phyloP scores from a whole-genome alignment of 2,329 filamentous ascomycete species.

The Metarhizium robertsii region DNA sequence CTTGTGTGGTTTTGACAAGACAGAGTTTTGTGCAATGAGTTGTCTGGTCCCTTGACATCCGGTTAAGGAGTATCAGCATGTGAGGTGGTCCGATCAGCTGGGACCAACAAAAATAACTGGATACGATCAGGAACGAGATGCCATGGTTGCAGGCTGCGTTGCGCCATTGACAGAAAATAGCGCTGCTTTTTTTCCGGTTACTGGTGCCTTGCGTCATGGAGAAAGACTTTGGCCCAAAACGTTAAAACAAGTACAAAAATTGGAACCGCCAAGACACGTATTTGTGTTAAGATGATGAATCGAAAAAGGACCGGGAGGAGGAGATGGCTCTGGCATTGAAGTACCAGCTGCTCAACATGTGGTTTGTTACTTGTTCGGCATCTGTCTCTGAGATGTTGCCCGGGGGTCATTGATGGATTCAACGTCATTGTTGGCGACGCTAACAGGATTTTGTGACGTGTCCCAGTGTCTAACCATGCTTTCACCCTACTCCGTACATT shows the following conservation, averaged over 20 bases:
- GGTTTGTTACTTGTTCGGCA: background rate
- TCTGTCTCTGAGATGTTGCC: background rate
- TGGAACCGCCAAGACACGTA: too few relatives aligned
- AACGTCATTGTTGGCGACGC: background rate
- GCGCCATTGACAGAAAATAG: too few relatives aligned
- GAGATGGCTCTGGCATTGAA: background rate
- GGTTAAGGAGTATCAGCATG: background rate
- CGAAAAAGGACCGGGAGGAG: background rate
- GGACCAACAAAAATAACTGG: background rate
- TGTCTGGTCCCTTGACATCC: background rate
- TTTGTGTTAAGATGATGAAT: background rate
- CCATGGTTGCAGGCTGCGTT: background rate
- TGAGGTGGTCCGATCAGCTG: background rate
- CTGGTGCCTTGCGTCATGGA: too few relatives aligned
- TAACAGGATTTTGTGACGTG: background rate
- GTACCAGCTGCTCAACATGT: background rate
- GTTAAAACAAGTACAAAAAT: too few relatives aligned
- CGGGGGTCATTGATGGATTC: background rate
- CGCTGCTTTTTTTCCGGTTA: too few relatives aligned
- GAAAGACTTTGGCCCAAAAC: too few relatives aligned
- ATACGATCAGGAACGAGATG: background rate
- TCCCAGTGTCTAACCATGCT: background rate
- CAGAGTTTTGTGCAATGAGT: too few relatives aligned
- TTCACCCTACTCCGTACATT: background rate
- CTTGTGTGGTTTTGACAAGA: background rate